These are phyloP conservation scores for Ceratocystis albifundus DNA, from an alignment of 2,329 filamentous ascomycete species.

Conservation along the genomic window DNA sequence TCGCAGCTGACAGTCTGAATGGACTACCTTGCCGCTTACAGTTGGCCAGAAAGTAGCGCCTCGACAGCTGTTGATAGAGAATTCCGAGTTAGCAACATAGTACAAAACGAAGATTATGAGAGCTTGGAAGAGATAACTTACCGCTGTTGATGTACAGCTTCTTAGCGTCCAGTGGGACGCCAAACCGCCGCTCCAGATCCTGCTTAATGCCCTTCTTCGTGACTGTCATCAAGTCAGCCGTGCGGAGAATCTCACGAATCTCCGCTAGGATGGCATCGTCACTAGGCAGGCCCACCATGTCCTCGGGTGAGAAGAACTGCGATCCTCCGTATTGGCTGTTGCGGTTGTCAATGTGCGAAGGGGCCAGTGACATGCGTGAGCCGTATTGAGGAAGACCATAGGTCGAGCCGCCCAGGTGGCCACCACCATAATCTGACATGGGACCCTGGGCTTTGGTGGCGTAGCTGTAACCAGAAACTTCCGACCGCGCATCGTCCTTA, in stretches of 20 bases:
- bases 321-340: slow-evolving; percentile 51
- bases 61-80: slow-evolving; percentile 48
- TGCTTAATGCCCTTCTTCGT: slow-evolving; percentile 97
- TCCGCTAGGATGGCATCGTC: slow-evolving; percentile 87
- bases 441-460: slow-evolving; percentile 65
- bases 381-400: slow-evolving; percentile 31
- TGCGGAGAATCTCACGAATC: slow-evolving; percentile 85
- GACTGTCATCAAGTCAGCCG: slow-evolving; percentile 89
- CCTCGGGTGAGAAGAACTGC: slow-evolving; percentile 50
- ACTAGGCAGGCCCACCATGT: slow-evolving; percentile 64
- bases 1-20: not conserved
- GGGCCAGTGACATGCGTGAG: slow-evolving; percentile 70
- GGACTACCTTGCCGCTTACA: slow-evolving; percentile 37
- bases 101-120: slow-evolving; percentile 8
- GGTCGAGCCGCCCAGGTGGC: slow-evolving; percentile 35
- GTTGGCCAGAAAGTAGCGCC: slow-evolving; percentile 63
- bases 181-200: slow-evolving; percentile 84
- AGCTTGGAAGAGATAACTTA: slow-evolving; percentile 40
- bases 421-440: slow-evolving; percentile 59
- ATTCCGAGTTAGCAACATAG: not conserved
- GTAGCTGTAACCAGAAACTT: slow-evolving; percentile 88
- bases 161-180: slow-evolving; percentile 72
- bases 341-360: slow-evolving; percentile 53
- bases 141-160: slow-evolving; percentile 88
- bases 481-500: slow-evolving; percentile 70